Conservation (phyloP, 805 yeast species). For the Blastobotrys muscicola region DNA sequence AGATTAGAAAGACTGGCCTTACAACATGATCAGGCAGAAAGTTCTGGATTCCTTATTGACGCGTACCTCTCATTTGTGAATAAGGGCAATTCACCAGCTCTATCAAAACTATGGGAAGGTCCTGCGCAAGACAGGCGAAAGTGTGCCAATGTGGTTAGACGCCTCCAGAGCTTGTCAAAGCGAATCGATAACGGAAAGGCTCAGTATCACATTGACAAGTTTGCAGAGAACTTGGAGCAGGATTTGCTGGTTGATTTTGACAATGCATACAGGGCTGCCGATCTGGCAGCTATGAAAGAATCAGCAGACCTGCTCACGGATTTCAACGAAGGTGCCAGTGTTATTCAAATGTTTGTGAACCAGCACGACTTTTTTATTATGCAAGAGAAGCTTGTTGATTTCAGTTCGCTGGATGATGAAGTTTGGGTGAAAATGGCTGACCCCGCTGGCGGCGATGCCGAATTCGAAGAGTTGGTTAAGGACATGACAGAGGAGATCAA, state of each 20-base stretch:
- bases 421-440: constrained; percentile 53
- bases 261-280: constrained; percentile 59
- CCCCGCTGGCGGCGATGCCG: constrained; percentile 41
- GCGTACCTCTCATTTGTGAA: constrained; percentile 70
- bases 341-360: constrained; percentile 71
- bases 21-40: constrained; percentile 62
- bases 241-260: constrained; percentile 61
- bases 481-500: constrained; percentile 46
- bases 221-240: constrained; percentile 69
- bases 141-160: constrained; percentile 62
- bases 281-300: constrained; percentile 63
- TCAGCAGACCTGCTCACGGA: constrained; percentile 62
- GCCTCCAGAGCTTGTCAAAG: constrained; percentile 52
- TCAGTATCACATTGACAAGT: constrained; percentile 47
- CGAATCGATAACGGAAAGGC: constrained; percentile 38
- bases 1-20: constrained; percentile 36
- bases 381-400: constrained; percentile 34
- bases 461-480: constrained; percentile 45
- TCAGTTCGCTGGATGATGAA: constrained; percentile 23
- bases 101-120: constrained; percentile 48
- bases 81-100: constrained; percentile 41
- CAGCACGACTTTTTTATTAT: constrained; percentile 63
- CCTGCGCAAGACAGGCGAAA: constrained; percentile 46
- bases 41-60: constrained; percentile 61
- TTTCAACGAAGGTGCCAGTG: constrained; percentile 78